Evolutionary conservation across 768 basidiomycete genomes (phyloP), one percentile per base, ranked within the genome.

Genomic region (Leccinum arenicola): DNA sequence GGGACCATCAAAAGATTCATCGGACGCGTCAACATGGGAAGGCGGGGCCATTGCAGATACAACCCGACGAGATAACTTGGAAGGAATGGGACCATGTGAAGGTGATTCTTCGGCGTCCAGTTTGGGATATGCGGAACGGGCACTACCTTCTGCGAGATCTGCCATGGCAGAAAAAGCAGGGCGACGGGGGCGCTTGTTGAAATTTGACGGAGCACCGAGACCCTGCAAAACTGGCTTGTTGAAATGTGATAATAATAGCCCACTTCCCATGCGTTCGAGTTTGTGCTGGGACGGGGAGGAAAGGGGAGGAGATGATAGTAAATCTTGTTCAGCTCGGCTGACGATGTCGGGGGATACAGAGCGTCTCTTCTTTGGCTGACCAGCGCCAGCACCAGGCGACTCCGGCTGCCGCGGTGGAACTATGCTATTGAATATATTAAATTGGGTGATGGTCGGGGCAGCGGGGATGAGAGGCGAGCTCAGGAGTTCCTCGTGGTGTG

Each of bases 11-110:
- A 88, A 85, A 56, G 75, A 72, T 40, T 73, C 75, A 21, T 78
- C 74, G n/a, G 86, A 85, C 36, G 82, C 79, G 55, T 84, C 83
- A 6, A 66, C 55, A 51, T 69, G 61, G 50, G 56, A 64, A 23
- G 76, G 73, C 1, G 80, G 76, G 47, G 89, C 74, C 75, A 90
- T 80, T 4, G 91, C 90, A 50, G 88, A 91, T 70, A 92, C 89
- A 2, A 86, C 89, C 29, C 90, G 84, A 25, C 91, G 84, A 15
- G 80, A 76, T 11, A 81, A 66, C 27, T 70, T 76, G 21, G 55
- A 21, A 21, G 50, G 45, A 7, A 21, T 21, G 19, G 54, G 50
- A 47, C 71, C 60, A n/a, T 77, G 77, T 54, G 68, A 72, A 54
- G 65, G 64, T 9, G 69, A 61, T 4, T 66, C 73, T 23, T 64